Evolutionary conservation across 805 yeast genomes (phyloP), one percentile per base, ranked within the genome.

Genomic region (Candida vartiovaarae): DNA sequence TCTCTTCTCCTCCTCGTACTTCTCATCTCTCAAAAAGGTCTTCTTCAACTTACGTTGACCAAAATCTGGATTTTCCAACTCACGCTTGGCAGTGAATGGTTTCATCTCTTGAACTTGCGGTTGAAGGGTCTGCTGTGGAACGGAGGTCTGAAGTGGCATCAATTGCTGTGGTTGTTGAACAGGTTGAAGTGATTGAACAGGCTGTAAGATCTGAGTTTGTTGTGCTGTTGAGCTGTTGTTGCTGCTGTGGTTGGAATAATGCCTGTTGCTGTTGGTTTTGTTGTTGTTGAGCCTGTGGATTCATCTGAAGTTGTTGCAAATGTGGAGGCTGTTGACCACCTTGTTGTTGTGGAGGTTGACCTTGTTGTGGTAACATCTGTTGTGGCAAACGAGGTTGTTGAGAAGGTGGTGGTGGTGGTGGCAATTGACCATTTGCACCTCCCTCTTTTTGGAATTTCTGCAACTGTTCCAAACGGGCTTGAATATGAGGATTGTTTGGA

Each of bases 401-500:
- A 6, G 57, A 50, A 52, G 74, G 69, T 54, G 88, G 83, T n/a
- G 84, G 84, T 8, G 84, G 84, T 40, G 78, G 80, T 4, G 79
- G 78, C 24, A 79, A 74, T 44, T 65, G 55, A 39, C 52, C 68
- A 61, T 49, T 71, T 44, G 78, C 76, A 48, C 80, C 79, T 42
- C 85, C 84, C 52, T 80, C 83, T 54, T 79, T 78, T 65, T 80
- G 82, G 63, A 78, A 78, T 59, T 80, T 78, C 43, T 81, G 78
- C 59, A 93, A 72, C 55, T 89, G 95, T 52, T 89, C 93, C 54
- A 93, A 75, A 54, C 99, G 78, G 39, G 91, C 90, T 68, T 88
- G 89, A 58, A 93, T 93, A 64, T 90, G 97, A 40, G 93, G 87
- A 61, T 93, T 91, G 50, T 79, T 84, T 35, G 98, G 97, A 60